A percentile compares a stretch with the other conserved stretches of the same genome.
Evolutionary conservation across 228 moss, liverwort and hornwort genomes (phyloP).

Genomic region (Sphagnum fallax): DNA sequence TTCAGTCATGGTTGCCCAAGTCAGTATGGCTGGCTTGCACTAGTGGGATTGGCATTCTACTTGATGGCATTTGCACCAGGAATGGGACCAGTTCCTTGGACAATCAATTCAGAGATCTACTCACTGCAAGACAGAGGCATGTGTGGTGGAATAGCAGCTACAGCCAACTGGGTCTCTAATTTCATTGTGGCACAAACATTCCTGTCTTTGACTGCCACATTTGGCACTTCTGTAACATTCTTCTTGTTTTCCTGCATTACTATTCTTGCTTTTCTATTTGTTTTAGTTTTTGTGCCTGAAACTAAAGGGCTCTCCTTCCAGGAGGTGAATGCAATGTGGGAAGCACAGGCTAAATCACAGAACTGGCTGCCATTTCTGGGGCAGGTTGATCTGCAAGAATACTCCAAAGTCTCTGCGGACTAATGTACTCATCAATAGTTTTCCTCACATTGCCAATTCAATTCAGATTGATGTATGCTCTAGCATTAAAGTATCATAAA

Average conservation of each 20-base stretch:
- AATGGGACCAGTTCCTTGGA: slow-evolving; percentile 98
- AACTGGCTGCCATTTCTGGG: slow-evolving; percentile 28
- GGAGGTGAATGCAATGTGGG: slow-evolving; percentile 52
- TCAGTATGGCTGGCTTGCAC: slow-evolving; percentile 74
- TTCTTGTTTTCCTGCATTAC: slow-evolving; percentile 55
- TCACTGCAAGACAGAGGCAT: slow-evolving; percentile 52
- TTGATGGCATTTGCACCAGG: slow-evolving; percentile 76
- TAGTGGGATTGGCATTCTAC: slow-evolving; percentile 65
- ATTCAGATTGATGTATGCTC: too few relatives aligned
- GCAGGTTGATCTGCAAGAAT: slow-evolving; percentile 6
- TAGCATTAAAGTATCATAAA: too few relatives aligned
- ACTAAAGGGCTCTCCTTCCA: slow-evolving; percentile 73
- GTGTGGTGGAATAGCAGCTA: slow-evolving; percentile 77
- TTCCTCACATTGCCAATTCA: too few relatives aligned
- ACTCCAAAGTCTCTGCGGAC: slow-evolving; percentile 8
- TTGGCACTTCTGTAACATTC: slow-evolving; percentile 73
- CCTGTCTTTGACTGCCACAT: slow-evolving; percentile 40
- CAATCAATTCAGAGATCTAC: slow-evolving; percentile 91
- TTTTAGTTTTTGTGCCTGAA: slow-evolving; percentile 56
- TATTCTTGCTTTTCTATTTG: slow-evolving; percentile 49
- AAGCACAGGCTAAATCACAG: slow-evolving; percentile 7
- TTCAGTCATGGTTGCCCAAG: slow-evolving; percentile 83
- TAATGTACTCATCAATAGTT: too few relatives aligned
- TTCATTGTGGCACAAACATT: slow-evolving; percentile 75
- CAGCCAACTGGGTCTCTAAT: slow-evolving; percentile 89